These are phyloP conservation scores for Periconia sp. DNA, from an alignment of 2,329 filamentous ascomycete species.

Conservation along the genomic window DNA sequence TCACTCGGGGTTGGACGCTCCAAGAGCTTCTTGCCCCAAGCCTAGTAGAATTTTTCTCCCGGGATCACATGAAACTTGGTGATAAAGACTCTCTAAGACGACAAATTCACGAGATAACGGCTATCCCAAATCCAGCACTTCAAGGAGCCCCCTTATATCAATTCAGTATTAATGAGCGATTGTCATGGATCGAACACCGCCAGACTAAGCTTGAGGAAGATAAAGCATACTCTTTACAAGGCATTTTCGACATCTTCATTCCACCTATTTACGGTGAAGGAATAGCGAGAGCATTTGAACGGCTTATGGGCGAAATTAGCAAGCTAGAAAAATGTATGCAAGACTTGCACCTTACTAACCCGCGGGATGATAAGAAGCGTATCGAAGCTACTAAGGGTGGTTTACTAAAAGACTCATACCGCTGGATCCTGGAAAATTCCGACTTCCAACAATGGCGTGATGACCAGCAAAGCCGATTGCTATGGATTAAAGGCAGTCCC, in stretches of 20 bases:
- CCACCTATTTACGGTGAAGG: constrained; percentile 1
- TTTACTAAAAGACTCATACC: too few relatives aligned
- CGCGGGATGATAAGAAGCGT: too few relatives aligned
- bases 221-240: constrained; percentile 1
- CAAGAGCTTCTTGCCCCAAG: constrained; percentile 3
- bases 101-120: constrained; percentile 1
- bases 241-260: constrained; percentile 1
- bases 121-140: background rate
- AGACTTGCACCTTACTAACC: too few relatives aligned
- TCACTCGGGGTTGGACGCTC: constrained; percentile 3
- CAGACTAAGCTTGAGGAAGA: constrained; percentile 1
- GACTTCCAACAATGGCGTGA: too few relatives aligned
- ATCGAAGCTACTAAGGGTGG: too few relatives aligned
- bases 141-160: background rate
- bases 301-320: too few relatives aligned
- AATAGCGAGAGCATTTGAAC: too few relatives aligned
- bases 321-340: too few relatives aligned
- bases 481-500: too few relatives aligned
- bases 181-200: constrained; percentile 2
- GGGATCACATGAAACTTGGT: background rate
- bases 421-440: too few relatives aligned
- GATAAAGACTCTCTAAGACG: background rate
- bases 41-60: constrained; percentile 2
- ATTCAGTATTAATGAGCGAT: background rate
- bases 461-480: too few relatives aligned